Conservation (phyloP, 2,329 filamentous ascomycete species). For the Orbilia javanica region DNA sequence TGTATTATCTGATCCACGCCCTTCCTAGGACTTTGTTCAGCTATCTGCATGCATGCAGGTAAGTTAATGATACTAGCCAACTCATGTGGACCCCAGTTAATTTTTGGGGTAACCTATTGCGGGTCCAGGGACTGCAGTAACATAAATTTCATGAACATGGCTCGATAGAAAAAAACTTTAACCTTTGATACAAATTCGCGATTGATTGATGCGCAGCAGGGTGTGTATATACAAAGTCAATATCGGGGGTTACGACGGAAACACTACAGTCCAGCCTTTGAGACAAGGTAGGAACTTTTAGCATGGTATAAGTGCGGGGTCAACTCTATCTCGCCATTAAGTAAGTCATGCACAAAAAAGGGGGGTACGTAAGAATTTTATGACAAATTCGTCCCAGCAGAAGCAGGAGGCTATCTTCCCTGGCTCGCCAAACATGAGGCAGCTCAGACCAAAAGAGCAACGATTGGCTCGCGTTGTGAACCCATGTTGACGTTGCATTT, state of each 20-base stretch:
- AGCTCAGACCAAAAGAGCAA: not conserved
- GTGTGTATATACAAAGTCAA: too few relatives aligned
- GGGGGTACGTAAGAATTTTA: not conserved
- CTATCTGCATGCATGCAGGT: not conserved
- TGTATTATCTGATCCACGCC: not conserved
- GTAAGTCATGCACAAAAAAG: not conserved
- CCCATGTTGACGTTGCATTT: constrained; percentile 42
- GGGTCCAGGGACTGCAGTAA: not conserved
- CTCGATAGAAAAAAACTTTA: constrained; percentile 7
- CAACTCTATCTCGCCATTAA: not conserved
- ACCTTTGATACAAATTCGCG: too few relatives aligned
- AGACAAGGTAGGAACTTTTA: too few relatives aligned
- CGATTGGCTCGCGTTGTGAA: constrained; percentile 33
- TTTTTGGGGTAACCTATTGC: not conserved
- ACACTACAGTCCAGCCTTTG: too few relatives aligned
- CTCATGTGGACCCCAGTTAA: not conserved
- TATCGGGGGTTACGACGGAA: too few relatives aligned
- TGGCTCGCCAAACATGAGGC: not conserved
- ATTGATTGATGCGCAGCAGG: too few relatives aligned
- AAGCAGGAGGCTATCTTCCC: not conserved
- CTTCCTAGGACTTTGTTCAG: not conserved
- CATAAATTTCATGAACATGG: not conserved
- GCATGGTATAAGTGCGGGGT: not conserved
- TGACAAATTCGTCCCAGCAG: not conserved
- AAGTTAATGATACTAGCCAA: not conserved